phyloP scores from a whole-genome alignment of 768 basidiomycete genomes.

The Clavaria fumosa region DNA sequence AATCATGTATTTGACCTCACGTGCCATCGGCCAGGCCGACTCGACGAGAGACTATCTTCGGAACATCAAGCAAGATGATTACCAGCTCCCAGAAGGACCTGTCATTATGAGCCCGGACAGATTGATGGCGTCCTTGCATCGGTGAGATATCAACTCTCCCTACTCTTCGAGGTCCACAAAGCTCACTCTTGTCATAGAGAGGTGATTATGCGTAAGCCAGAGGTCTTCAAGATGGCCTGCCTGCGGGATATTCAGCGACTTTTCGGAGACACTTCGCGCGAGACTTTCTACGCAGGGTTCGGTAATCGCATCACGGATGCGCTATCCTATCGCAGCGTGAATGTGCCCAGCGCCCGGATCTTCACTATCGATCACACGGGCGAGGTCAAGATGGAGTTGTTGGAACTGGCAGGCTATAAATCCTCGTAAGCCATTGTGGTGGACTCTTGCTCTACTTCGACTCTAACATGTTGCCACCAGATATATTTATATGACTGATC shows the following conservation, averaged over 20 bases:
- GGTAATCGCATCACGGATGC: conserved; percentile 98
- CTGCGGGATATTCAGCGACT: conserved; percentile 85
- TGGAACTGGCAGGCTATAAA: conserved; percentile 95
- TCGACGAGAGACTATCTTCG: conserved; percentile 89
- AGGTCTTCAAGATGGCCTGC: conserved; percentile 99
- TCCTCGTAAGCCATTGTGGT: conserved; percentile 50
- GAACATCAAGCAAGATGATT: conserved; percentile 89
- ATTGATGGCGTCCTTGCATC: conserved; percentile 83
- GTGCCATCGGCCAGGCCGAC: conserved; percentile 96
- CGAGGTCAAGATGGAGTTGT: conserved; percentile 91
- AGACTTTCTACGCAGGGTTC: conserved; percentile 93
- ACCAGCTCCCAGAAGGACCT: conserved; percentile 93
- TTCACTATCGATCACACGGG: conserved; percentile 94
- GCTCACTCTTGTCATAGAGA: conserved; percentile 36
- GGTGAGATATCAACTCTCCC: conserved; percentile 31
- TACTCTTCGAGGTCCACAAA: neutral
- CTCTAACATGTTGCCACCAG: conserved; percentile 22
- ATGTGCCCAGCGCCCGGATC: conserved; percentile 84
- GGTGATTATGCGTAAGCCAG: conserved; percentile 97
- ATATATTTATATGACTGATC: conserved; percentile 97
- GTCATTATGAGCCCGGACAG: conserved; percentile 99
- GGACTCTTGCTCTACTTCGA: neutral
- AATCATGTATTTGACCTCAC: conserved; percentile 92
- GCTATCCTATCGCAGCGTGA: conserved; percentile 91
- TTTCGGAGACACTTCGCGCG: conserved; percentile 56